Evolutionary conservation across 805 yeast species (phyloP).

Genomic region (Lachancea nothofagi): DNA sequence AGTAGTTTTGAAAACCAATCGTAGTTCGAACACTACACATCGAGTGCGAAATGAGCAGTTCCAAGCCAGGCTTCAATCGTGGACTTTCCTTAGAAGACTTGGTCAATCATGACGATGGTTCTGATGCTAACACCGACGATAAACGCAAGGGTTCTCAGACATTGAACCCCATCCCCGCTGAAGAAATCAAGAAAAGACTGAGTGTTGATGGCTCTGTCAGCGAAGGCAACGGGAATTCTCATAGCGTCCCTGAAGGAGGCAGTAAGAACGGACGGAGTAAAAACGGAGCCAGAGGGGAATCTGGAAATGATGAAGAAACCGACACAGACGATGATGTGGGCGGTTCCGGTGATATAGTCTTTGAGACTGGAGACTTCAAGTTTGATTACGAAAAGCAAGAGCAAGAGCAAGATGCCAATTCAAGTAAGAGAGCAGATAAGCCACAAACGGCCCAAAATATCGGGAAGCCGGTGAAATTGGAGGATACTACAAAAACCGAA

Average conservation of each 20-base stretch:
- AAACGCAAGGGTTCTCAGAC: slow-evolving; percentile 17
- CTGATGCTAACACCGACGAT: slow-evolving; percentile 10
- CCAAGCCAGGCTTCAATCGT: slow-evolving; percentile 22
- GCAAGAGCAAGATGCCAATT: slow-evolving; percentile 5
- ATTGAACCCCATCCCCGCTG: slow-evolving; percentile 9
- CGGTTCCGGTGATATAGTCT: slow-evolving; percentile 25
- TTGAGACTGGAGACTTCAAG: slow-evolving; percentile 13
- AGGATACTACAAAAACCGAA: slow-evolving; percentile 4
- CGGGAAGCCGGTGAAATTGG: not conserved
- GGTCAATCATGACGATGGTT: slow-evolving; percentile 32
- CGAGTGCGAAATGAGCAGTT: slow-evolving; percentile 10
- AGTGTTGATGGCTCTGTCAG: slow-evolving; percentile 5
- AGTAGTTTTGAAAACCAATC: too few relatives aligned
- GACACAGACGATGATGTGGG: slow-evolving; percentile 32
- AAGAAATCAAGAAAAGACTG: slow-evolving; percentile 6
- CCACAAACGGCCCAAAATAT: not conserved
- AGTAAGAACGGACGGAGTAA: not conserved
- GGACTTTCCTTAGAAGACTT: slow-evolving; percentile 33
- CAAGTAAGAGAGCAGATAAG: not conserved
- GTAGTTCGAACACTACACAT: too few relatives aligned
- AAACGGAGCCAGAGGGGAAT: slow-evolving; percentile 1
- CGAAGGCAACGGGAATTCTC: slow-evolving; percentile 1
- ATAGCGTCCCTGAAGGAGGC: not conserved
- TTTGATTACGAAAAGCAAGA: slow-evolving; percentile 33
- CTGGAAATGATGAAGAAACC: slow-evolving; percentile 26